Evolutionary conservation across 768 basidiomycete species (phyloP).

Genomic region (Naematelia encephala): DNA sequence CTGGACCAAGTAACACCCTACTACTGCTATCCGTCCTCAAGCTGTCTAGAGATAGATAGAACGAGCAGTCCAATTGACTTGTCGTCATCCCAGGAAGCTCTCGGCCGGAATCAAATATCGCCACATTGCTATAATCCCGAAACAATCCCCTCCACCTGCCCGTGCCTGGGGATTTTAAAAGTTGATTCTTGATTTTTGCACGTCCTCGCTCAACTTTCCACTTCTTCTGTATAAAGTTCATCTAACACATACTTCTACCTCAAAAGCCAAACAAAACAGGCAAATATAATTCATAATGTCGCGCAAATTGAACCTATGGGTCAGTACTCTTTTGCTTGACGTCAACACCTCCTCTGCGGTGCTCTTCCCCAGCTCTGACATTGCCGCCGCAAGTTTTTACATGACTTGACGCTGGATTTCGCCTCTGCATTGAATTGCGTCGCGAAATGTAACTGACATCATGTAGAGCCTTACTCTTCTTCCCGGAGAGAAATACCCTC

Average conservation of each 20-base stretch:
- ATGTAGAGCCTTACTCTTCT: slow-evolving; percentile 38
- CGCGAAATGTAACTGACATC: slow-evolving; percentile 3
- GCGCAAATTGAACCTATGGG: slow-evolving; percentile 40
- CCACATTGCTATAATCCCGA: slow-evolving; percentile 3
- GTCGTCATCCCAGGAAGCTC: background rate
- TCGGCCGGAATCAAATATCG: background rate
- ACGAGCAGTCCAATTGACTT: background rate
- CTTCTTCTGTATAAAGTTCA: background rate
- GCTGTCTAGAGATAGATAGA: background rate
- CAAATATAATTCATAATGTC: slow-evolving; percentile 32
- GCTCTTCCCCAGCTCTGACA: background rate
- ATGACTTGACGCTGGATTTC: no score
- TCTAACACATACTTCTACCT: slow-evolving; percentile 1
- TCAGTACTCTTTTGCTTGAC: slow-evolving; percentile 14
- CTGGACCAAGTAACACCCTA: background rate
- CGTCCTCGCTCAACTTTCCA: background rate
- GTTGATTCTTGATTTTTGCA: slow-evolving; percentile 4
- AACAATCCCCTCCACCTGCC: background rate
- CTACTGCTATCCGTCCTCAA: background rate
- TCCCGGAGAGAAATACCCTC: slow-evolving; percentile 54
- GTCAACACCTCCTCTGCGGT: background rate
- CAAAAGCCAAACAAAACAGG: background rate
- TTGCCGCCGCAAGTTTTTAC: no score
- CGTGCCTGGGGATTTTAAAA: slow-evolving; percentile 3
- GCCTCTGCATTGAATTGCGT: no score